These are phyloP conservation scores for Coniella vitis DNA, from an alignment of 2,329 filamentous ascomycete genomes.

Conservation along the genomic window DNA sequence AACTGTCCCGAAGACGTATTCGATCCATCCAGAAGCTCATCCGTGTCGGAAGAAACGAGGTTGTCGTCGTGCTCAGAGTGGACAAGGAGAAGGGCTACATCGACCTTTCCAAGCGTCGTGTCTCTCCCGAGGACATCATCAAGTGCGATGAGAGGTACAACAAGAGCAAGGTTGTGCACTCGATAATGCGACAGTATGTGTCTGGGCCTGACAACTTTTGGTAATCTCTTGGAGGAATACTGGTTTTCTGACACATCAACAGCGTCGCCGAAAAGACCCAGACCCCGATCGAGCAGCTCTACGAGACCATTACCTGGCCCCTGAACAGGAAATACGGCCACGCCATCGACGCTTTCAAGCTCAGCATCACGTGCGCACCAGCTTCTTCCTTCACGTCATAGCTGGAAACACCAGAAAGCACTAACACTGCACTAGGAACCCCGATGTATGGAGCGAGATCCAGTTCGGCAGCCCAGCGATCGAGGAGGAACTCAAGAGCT, in stretches of 20 bases:
- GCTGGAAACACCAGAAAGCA: neutral
- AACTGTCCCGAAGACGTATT: constrained; percentile 96
- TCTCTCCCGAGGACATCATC: constrained; percentile 93
- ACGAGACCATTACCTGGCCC: constrained; percentile 93
- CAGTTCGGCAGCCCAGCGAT: constrained; percentile 80
- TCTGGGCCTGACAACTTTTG: too few species aligned
- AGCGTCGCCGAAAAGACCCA: constrained; percentile 94
- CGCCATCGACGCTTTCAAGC: constrained; percentile 96
- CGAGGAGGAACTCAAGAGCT: constrained; percentile 82
- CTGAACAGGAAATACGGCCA: constrained; percentile 97
- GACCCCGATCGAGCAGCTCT: constrained; percentile 88
- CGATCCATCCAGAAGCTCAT: constrained; percentile 98
- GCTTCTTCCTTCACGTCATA: neutral
- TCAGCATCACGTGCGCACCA: constrained; percentile 76
- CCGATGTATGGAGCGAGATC: constrained; percentile 92
- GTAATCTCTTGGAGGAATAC: neutral
- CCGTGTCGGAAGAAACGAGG: constrained; percentile 93
- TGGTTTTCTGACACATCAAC: neutral
- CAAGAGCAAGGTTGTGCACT: constrained; percentile 99
- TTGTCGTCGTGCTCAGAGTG: constrained; percentile 95
- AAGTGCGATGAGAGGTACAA: constrained; percentile 99
- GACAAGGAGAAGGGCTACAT: constrained; percentile 99
- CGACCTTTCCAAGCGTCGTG: constrained; percentile 95
- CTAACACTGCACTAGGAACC: constrained; percentile 55
- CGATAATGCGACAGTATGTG: constrained; percentile 71